Conservation (phyloP, 257 asterid species). For the Echium plantagineum region DNA sequence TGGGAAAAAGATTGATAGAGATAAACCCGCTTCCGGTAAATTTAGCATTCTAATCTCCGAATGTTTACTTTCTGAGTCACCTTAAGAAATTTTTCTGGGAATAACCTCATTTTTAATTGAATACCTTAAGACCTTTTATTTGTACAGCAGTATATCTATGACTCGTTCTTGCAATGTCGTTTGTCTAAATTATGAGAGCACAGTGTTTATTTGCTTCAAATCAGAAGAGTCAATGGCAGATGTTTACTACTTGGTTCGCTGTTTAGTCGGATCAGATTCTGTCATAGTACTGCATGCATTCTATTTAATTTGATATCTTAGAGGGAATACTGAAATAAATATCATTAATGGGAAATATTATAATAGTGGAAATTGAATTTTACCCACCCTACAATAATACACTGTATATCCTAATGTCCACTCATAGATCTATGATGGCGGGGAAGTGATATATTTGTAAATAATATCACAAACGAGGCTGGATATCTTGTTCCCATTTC, state of each 20-base stretch:
- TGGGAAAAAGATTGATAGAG: slow-evolving; percentile 70
- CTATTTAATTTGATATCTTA: background rate
- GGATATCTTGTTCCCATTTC: no score
- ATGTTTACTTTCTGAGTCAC: background rate
- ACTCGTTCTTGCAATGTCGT: no score
- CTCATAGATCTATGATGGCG: no score
- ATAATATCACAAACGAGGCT: no score
- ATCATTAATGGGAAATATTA: background rate
- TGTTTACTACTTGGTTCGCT: background rate
- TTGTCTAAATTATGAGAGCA: no score
- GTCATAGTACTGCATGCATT: background rate
- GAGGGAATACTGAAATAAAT: background rate
- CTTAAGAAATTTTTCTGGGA: background rate
- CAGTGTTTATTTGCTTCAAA: background rate
- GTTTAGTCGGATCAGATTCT: background rate
- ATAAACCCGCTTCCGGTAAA: slow-evolving; percentile 76
- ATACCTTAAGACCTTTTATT: no score
- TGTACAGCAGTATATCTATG: no score
- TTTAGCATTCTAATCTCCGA: slow-evolving; percentile 6
- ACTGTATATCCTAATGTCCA: no score
- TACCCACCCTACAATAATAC: background rate
- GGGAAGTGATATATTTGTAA: no score
- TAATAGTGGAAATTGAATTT: background rate
- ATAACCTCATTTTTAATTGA: no score
- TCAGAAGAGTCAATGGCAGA: background rate